phyloP scores from a whole-genome alignment of 306 rosid genomes.

The Heteromeles arbutifolia region DNA sequence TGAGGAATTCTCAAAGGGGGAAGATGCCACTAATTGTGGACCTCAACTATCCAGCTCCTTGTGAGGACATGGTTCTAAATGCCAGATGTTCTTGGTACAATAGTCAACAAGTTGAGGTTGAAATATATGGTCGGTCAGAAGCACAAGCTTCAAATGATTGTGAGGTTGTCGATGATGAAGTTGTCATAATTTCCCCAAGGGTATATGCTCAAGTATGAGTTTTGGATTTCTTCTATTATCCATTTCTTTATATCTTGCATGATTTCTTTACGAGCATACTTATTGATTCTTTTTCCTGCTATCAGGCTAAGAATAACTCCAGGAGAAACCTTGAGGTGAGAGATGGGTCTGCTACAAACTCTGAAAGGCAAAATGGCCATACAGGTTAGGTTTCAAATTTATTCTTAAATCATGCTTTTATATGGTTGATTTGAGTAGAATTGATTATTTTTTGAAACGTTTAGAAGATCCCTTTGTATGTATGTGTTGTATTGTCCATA shows the following conservation, averaged over 20 bases:
- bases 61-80: conserved; percentile 4
- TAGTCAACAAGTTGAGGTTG: conserved; percentile 6
- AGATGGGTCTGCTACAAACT: not conserved
- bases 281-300: not conserved
- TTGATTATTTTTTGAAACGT: not conserved
- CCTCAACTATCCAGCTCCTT: conserved; percentile 27
- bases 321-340: conserved; percentile 22
- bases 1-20: conserved; percentile 13
- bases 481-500: not conserved
- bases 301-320: conserved; percentile 29
- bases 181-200: conserved; percentile 27
- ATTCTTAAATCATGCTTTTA: not conserved
- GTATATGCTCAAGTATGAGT: conserved; percentile 27
- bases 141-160: conserved; percentile 17
- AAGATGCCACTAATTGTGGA: conserved; percentile 22
- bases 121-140: not conserved
- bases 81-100: conserved; percentile 1
- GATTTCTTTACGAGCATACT: not conserved
- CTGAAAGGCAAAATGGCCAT: conserved; percentile 1
- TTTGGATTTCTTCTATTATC: not conserved
- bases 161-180: conserved; percentile 28
- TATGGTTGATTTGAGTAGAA: not conserved
- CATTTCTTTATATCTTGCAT: not conserved
- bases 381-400: conserved; percentile 15
- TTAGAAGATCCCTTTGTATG: not conserved